Percentiles rank a stretch among this genome's conserved stretches.
phyloP scores from a whole-genome alignment of 495 filamentous ascomycete genomes.

The Tuber indicum region DNA sequence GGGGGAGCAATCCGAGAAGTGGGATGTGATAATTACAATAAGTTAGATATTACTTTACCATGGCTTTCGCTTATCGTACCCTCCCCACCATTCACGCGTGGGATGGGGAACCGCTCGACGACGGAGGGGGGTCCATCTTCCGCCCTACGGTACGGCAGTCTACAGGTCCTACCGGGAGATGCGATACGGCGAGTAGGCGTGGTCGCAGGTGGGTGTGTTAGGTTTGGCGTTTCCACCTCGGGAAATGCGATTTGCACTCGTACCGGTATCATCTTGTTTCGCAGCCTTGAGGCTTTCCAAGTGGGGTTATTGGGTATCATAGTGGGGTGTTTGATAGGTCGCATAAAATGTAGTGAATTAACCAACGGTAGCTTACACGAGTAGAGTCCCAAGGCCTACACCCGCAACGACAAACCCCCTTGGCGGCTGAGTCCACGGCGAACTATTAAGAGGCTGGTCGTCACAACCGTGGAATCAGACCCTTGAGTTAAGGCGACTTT shows the following conservation, averaged over 20 bases:
- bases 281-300: neutral
- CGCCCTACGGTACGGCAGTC: neutral
- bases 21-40: neutral
- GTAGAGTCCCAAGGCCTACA: neutral
- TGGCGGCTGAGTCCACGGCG: neutral
- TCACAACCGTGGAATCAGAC: neutral
- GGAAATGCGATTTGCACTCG: neutral
- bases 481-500: neutral
- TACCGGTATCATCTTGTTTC: neutral
- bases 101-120: neutral
- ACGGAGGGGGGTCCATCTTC: neutral
- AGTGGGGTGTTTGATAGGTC: neutral
- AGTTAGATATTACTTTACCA: neutral
- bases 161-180: neutral
- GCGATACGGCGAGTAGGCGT: neutral
- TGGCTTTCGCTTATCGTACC: neutral
- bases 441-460: neutral
- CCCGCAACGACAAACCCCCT: neutral
- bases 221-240: neutral
- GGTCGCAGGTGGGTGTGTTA: neutral
- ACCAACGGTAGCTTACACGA: too few relatives aligned
- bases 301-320: neutral
- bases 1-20: neutral
- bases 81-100: neutral
- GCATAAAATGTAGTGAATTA: neutral